Percentiles rank a stretch among this genome's conserved stretches.
phyloP scores from a whole-genome alignment of 176 grass and related monocot species.

The Carex littledalei region DNA sequence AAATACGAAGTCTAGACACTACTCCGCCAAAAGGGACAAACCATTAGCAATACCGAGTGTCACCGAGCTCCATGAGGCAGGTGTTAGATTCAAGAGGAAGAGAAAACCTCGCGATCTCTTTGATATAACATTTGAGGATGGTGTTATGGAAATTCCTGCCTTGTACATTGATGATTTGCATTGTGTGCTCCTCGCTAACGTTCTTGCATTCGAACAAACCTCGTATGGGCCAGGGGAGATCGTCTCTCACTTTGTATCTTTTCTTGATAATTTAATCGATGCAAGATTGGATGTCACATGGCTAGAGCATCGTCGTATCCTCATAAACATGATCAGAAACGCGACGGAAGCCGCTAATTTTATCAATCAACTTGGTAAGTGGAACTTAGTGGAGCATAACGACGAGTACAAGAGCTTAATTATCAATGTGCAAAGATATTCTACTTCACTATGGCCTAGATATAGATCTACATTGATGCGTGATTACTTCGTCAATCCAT shows the following conservation, averaged over 20 bases:
- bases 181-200: constrained; percentile 16
- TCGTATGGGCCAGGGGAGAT: not conserved
- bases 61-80: constrained; percentile 28
- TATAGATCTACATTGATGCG: constrained; percentile 23
- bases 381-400: not conserved
- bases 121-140: constrained; percentile 5
- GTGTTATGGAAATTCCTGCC: constrained; percentile 35
- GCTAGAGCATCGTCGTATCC: not conserved
- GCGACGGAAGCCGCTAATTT: not conserved
- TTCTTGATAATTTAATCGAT: constrained; percentile 33
- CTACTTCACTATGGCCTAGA: not conserved
- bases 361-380: not conserved
- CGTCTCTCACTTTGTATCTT: constrained; percentile 16
- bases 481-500: constrained; percentile 38
- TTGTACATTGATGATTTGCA: constrained; percentile 27
- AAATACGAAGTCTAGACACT: not conserved
- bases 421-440: constrained; percentile 3
- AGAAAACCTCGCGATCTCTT: not conserved
- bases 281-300: constrained; percentile 21
- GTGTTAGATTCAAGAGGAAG: constrained; percentile 12
- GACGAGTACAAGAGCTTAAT: constrained; percentile 21
- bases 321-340: constrained; percentile 16
- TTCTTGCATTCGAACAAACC: constrained; percentile 44
- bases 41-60: constrained; percentile 26
- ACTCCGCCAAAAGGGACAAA: not conserved